These are phyloP conservation scores for Rhodotorula sphaerocarpa DNA, from an alignment of 768 basidiomycete genomes.

Conservation along the genomic window DNA sequence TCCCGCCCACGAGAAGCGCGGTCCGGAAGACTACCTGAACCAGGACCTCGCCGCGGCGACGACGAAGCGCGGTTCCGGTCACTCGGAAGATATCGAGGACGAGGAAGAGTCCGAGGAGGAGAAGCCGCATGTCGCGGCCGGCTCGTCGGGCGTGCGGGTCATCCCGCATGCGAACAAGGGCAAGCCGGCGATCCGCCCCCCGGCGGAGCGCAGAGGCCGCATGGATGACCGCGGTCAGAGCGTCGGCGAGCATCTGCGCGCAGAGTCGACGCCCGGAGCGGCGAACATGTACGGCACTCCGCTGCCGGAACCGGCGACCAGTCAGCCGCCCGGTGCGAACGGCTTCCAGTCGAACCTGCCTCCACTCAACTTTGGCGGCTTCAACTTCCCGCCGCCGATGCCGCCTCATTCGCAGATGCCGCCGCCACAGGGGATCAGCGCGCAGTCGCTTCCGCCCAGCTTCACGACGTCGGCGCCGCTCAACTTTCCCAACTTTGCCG, in stretches of 20 bases:
- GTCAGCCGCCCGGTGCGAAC: no score
- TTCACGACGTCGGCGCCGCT: no score
- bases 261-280: not conserved
- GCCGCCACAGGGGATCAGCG: not conserved
- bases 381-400: not conserved
- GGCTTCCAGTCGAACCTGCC: not conserved
- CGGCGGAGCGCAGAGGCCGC: slow-evolving; percentile 9
- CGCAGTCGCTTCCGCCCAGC: no score
- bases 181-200: slow-evolving; percentile 15
- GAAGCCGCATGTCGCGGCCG: not conserved
- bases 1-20: slow-evolving; percentile 28
- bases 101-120: slow-evolving; percentile 17
- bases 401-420: not conserved
- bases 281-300: not conserved
- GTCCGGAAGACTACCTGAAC: slow-evolving; percentile 26
- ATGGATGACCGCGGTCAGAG: not conserved
- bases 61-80: slow-evolving; percentile 8
- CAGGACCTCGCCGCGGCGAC: slow-evolving; percentile 16
- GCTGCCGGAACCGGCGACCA: no score
- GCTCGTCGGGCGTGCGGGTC: slow-evolving; percentile 12
- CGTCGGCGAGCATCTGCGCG: not conserved
- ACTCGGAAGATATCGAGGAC: slow-evolving; percentile 25
- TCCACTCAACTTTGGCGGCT: not conserved
- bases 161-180: slow-evolving; percentile 8
- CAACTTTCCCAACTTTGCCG: no score